Conservation (phyloP, 2,329 filamentous ascomycete genomes). For the Fusarium sp. region DNA sequence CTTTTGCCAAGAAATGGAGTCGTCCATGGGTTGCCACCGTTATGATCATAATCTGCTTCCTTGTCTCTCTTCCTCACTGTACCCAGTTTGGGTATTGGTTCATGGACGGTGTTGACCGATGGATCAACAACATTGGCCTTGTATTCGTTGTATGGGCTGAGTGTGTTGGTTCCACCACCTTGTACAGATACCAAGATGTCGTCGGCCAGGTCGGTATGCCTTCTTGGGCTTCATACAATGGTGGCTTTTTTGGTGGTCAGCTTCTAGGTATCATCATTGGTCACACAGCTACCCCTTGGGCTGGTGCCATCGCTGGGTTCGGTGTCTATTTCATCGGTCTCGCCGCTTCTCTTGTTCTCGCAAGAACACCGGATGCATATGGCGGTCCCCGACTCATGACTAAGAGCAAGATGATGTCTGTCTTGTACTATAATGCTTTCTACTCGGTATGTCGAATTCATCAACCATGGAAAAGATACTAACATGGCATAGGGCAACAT, state of each 20-base stretch:
- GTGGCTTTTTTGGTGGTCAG: background rate
- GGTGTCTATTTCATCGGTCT: background rate
- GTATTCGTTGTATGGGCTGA: background rate
- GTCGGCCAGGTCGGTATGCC: background rate
- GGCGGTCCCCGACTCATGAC: background rate
- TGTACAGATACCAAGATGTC: background rate
- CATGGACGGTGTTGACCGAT: background rate
- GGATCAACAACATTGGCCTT: background rate
- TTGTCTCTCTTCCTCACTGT: background rate
- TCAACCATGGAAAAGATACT: fast-evolving
- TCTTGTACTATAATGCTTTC: background rate
- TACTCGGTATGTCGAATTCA: background rate
- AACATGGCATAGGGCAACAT: background rate
- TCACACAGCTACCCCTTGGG: background rate
- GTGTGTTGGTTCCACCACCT: background rate
- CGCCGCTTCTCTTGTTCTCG: background rate
- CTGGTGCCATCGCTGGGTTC: background rate
- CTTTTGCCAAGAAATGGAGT: background rate
- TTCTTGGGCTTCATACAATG: background rate
- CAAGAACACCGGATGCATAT: background rate
- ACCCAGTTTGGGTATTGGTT: background rate
- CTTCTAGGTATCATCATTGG: background rate
- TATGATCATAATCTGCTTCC: background rate
- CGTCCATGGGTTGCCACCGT: background rate
- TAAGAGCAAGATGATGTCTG: background rate